A percentile compares a stretch with the other conserved stretches of the same genome.
phyloP scores from a whole-genome alignment of 768 basidiomycete genomes.

The Podaxis sp. region DNA sequence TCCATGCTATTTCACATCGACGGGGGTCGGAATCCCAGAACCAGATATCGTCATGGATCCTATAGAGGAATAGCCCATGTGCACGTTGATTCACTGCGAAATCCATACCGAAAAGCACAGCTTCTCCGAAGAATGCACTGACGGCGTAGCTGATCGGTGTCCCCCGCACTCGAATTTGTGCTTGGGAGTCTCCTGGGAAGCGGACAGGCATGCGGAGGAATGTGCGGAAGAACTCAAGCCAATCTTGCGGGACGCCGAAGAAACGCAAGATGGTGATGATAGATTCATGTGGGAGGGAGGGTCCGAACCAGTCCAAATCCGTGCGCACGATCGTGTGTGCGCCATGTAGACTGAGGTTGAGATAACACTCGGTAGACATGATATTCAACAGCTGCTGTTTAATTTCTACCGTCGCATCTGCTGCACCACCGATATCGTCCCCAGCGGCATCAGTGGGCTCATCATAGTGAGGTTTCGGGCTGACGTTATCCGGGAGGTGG shows the following conservation, averaged over 20 bases:
- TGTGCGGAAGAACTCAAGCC: constrained; percentile 34
- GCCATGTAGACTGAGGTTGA: constrained; percentile 36
- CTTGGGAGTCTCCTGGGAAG: constrained; percentile 31
- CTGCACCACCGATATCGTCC: constrained; percentile 15
- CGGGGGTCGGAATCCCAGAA: constrained; percentile 35
- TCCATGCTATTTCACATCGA: constrained; percentile 38
- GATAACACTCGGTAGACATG: constrained; percentile 39
- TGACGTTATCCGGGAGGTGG: constrained; percentile 28
- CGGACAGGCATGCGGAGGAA: constrained; percentile 34
- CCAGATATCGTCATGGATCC: constrained; percentile 50
- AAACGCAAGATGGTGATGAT: constrained; percentile 39
- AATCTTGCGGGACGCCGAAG: constrained; percentile 37
- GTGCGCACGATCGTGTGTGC: constrained; percentile 37
- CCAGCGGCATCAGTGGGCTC: constrained; percentile 25
- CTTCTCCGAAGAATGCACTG: constrained; percentile 41
- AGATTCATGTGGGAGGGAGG: constrained; percentile 39
- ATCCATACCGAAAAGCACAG: constrained; percentile 44
- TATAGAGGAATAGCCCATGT: constrained; percentile 40
- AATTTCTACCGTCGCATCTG: constrained; percentile 22
- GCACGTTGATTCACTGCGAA: constrained; percentile 46
- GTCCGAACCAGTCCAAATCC: constrained; percentile 45
- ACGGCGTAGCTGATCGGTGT: constrained; percentile 43
- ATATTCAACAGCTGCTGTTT: constrained; percentile 42
- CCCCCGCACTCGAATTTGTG: constrained; percentile 38
- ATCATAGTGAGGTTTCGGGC: constrained; percentile 22